Evolutionary conservation across 2,329 filamentous ascomycete genomes (phyloP).

Genomic region (Hansfordia pulvinata): DNA sequence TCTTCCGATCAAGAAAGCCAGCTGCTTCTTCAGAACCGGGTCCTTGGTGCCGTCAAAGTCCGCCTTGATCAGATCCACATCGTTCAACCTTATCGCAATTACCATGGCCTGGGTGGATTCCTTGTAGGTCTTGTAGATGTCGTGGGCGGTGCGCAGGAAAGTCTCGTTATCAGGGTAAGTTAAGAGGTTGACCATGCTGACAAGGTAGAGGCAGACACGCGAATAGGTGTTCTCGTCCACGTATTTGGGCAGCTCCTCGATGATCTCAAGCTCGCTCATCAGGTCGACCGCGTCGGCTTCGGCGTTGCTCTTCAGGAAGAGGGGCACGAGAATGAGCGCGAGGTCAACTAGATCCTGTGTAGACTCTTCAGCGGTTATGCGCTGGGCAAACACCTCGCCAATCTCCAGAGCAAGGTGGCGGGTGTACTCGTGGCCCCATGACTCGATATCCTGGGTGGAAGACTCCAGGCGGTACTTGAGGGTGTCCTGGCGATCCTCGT

Average conservation of each 20-base stretch:
- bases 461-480: slow-evolving; percentile 89
- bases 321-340: slow-evolving; percentile 72
- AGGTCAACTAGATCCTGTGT: slow-evolving; percentile 77
- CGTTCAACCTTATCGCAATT: slow-evolving; percentile 85
- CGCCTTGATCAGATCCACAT: slow-evolving; percentile 65
- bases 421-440: slow-evolving; percentile 98
- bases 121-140: slow-evolving; percentile 87
- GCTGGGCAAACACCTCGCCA: slow-evolving; percentile 82
- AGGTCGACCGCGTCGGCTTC: slow-evolving; percentile 96
- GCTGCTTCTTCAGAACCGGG: slow-evolving; percentile 75
- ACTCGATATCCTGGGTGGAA: slow-evolving; percentile 82
- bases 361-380: slow-evolving; percentile 72
- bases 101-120: slow-evolving; percentile 89
- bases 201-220: slow-evolving; percentile 93
- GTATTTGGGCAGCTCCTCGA: slow-evolving; percentile 78
- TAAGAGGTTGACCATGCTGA: slow-evolving; percentile 95
- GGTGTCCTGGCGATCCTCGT: slow-evolving; percentile 90
- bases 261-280: slow-evolving; percentile 94
- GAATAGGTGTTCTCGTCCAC: slow-evolving; percentile 90
- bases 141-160: slow-evolving; percentile 84
- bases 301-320: slow-evolving; percentile 93
- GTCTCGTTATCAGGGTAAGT: slow-evolving; percentile 96
- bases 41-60: slow-evolving; percentile 75
- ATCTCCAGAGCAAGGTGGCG: slow-evolving; percentile 92
- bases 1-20: slow-evolving; percentile 83